Percentiles rank a stretch among this genome's conserved stretches.
Evolutionary conservation across 2,329 filamentous ascomycete species (phyloP).

Genomic region (Sphaerulina vaccinii): DNA sequence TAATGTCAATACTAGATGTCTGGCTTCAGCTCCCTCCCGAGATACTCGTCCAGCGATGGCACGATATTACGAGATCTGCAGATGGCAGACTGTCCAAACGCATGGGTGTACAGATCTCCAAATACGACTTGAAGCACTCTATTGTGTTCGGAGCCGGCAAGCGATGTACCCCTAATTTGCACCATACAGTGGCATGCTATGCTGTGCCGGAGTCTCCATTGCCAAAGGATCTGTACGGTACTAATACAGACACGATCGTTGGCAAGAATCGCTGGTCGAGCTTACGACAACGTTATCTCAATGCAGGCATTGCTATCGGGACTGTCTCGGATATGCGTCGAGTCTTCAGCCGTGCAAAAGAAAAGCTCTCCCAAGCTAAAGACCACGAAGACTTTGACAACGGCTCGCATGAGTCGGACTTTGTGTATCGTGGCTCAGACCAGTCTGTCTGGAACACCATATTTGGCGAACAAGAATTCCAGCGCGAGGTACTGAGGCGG

Average conservation of each 20-base stretch:
- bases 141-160: constrained; percentile 59
- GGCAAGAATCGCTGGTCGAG: constrained; percentile 38
- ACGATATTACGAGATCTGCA: constrained; percentile 23
- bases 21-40: constrained; percentile 30
- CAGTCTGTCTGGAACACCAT: constrained; percentile 31
- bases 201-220: constrained; percentile 53
- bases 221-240: constrained; percentile 48
- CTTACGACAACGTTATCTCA: constrained; percentile 26
- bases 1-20: constrained; percentile 18
- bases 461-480: constrained; percentile 34
- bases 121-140: constrained; percentile 40
- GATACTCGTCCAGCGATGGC: constrained; percentile 26
- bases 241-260: constrained; percentile 33
- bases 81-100: constrained; percentile 49
- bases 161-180: constrained; percentile 46
- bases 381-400: constrained; percentile 26
- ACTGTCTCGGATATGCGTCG: constrained; percentile 26
- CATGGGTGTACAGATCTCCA: constrained; percentile 39
- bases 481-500: constrained; percentile 30
- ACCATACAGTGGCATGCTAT: constrained; percentile 50
- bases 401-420: constrained; percentile 25
- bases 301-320: constrained; percentile 28
- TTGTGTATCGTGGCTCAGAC: constrained; percentile 30
- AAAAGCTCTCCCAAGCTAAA: constrained; percentile 21
- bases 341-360: constrained; percentile 25